phyloP scores from a whole-genome alignment of 2,329 filamentous ascomycete species.

The Ophiocordyceps polyrhachis-furcata region DNA sequence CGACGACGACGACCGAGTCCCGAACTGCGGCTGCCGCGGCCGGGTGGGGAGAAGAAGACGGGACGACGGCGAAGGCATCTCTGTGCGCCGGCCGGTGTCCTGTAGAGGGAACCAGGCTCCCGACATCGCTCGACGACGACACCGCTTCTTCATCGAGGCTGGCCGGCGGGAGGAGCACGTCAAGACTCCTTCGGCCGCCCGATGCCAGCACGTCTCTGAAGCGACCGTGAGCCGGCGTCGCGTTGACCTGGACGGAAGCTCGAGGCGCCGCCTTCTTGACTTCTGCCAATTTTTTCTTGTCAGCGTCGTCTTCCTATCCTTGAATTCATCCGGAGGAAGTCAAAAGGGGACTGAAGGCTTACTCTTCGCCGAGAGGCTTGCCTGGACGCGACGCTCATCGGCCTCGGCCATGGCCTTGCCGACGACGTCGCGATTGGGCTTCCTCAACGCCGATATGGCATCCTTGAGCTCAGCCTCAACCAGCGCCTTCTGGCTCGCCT shows the following conservation, averaged over 20 bases:
- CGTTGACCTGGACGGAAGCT: conserved; percentile 31
- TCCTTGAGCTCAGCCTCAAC: conserved; percentile 54
- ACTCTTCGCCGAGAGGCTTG: conserved; percentile 28
- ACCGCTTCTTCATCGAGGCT: conserved; percentile 12
- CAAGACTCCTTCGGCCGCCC: too few species aligned
- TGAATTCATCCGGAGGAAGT: too few species aligned
- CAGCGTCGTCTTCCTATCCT: neutral
- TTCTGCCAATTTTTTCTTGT: conserved; percentile 17
- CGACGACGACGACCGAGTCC: conserved; percentile 10
- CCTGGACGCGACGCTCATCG: conserved; percentile 38
- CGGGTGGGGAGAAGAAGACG: conserved; percentile 6
- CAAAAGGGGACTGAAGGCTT: conserved; percentile 9
- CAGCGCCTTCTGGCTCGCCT: conserved; percentile 44
- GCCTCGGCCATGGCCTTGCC: conserved; percentile 49
- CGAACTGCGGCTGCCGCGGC: neutral
- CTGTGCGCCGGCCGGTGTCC: conserved; percentile 14
- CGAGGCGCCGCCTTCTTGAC: conserved; percentile 26
- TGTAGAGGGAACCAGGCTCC: conserved; percentile 22
- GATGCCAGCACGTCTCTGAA: conserved; percentile 29
- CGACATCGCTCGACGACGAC: conserved; percentile 17
- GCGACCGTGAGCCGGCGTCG: conserved; percentile 35
- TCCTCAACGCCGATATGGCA: conserved; percentile 55
- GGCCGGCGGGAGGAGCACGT: conserved; percentile 2
- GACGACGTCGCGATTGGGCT: conserved; percentile 54
- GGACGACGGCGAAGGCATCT: conserved; percentile 12